Conservation (phyloP, 2,329 filamentous ascomycete genomes). For the Apiospora marii region DNA sequence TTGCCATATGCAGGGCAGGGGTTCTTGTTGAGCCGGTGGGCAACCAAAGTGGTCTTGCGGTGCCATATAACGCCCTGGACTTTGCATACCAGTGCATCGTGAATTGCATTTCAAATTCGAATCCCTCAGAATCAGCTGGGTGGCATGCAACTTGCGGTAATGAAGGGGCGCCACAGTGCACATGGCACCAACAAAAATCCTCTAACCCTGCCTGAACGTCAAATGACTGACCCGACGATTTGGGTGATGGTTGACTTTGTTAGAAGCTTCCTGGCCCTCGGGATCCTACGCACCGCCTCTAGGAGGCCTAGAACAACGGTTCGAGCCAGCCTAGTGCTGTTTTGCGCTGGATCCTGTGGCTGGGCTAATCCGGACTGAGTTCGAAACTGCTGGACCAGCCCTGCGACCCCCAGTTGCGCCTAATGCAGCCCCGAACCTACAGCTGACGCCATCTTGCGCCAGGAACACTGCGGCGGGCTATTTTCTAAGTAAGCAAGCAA, state of each 20-base stretch:
- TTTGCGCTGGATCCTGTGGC: background rate
- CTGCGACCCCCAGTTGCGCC: background rate
- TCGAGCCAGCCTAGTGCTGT: no score
- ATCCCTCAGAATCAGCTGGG: no score
- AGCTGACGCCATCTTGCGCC: background rate
- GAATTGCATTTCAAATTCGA: background rate
- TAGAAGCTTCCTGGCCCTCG: background rate
- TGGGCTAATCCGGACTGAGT: background rate
- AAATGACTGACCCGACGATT: background rate
- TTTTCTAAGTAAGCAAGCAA: background rate
- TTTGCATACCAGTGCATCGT: background rate
- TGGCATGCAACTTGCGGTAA: background rate
- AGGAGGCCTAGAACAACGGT: background rate
- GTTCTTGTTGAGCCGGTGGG: background rate
- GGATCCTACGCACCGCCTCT: background rate
- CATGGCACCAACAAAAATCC: background rate
- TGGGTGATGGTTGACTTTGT: background rate
- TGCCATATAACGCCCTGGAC: background rate
- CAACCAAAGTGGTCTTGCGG: background rate
- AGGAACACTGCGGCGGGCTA: background rate
- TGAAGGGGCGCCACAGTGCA: background rate
- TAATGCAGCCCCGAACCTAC: slow-evolving; percentile 8
- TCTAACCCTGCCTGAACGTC: background rate
- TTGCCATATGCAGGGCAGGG: no score
- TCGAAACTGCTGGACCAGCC: background rate